Evolutionary conservation across 306 rosid genomes (phyloP).

Genomic region (Acacia acuminata): DNA sequence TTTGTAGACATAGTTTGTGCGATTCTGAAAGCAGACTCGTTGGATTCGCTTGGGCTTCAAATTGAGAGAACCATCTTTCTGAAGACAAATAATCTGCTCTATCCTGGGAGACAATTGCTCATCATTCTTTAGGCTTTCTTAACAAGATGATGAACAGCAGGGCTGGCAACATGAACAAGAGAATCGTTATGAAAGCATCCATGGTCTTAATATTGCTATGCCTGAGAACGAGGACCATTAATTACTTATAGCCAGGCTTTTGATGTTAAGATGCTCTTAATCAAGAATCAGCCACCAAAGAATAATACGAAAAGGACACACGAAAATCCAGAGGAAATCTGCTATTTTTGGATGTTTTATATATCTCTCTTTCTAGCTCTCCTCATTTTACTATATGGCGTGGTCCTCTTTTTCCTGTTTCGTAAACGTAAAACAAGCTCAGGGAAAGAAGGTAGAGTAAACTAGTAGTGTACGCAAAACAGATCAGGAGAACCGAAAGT

Average conservation of each 20-base stretch:
- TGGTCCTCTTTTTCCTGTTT: not conserved
- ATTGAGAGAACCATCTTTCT: too few species aligned
- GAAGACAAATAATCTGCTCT: too few species aligned
- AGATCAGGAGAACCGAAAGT: slow-evolving; percentile 20
- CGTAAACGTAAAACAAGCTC: not conserved
- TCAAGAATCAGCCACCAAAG: not conserved
- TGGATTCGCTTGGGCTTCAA: too few species aligned
- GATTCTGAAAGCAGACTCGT: too few species aligned
- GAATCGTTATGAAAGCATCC: not conserved
- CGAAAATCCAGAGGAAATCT: not conserved
- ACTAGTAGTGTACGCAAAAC: not conserved
- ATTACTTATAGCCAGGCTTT: not conserved
- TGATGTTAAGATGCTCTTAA: not conserved
- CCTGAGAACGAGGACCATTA: not conserved
- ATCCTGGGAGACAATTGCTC: too few species aligned
- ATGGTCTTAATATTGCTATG: not conserved
- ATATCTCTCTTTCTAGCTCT: not conserved
- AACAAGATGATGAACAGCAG: slow-evolving; percentile 3
- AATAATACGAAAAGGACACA: not conserved
- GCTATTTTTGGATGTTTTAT: not conserved
- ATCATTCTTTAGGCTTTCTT: not conserved
- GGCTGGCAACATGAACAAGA: not conserved
- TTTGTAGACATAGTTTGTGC: too few species aligned
- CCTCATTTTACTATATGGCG: not conserved
- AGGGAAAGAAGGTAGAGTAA: not conserved